Conservation (phyloP, 163 green algal genomes). For the Chloromonas sp. region DNA sequence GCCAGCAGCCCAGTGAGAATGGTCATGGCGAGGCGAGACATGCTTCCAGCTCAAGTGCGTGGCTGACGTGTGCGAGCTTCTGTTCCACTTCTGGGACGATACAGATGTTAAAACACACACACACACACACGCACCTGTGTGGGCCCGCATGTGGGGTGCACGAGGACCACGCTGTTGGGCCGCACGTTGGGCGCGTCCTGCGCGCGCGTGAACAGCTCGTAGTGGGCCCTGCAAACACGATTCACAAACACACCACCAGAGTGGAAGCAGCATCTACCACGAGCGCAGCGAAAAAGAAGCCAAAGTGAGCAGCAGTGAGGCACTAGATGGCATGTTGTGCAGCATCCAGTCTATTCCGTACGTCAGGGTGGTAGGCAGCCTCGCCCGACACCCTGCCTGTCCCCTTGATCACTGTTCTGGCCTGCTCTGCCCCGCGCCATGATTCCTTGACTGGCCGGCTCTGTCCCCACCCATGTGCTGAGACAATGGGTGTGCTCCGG, state of each 20-base stretch:
- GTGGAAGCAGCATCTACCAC: neutral
- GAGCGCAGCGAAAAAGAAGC: neutral
- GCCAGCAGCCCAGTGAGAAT: too few relatives aligned
- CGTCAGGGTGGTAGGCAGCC: neutral
- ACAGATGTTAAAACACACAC: too few relatives aligned
- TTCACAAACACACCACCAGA: neutral
- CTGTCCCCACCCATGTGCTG: too few relatives aligned
- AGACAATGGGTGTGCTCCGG: too few relatives aligned
- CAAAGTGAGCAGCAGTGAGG: neutral
- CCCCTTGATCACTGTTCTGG: too few relatives aligned
- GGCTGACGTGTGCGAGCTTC: too few relatives aligned
- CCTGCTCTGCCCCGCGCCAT: too few relatives aligned
- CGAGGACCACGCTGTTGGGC: constrained; percentile 46
- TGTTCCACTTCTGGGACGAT: too few relatives aligned
- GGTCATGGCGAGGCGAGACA: too few relatives aligned
- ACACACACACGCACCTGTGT: constrained; percentile 38
- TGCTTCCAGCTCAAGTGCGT: too few relatives aligned
- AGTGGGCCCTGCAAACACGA: constrained; percentile 42
- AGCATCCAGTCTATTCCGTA: neutral
- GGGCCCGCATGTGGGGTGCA: constrained; percentile 63
- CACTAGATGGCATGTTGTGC: neutral
- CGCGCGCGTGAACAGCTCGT: constrained; percentile 71
- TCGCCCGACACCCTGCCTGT: too few relatives aligned
- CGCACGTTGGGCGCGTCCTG: constrained; percentile 61
- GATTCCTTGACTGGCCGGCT: too few relatives aligned